Conservation (phyloP, 805 yeast species). For the Wickerhamiella azyma region DNA sequence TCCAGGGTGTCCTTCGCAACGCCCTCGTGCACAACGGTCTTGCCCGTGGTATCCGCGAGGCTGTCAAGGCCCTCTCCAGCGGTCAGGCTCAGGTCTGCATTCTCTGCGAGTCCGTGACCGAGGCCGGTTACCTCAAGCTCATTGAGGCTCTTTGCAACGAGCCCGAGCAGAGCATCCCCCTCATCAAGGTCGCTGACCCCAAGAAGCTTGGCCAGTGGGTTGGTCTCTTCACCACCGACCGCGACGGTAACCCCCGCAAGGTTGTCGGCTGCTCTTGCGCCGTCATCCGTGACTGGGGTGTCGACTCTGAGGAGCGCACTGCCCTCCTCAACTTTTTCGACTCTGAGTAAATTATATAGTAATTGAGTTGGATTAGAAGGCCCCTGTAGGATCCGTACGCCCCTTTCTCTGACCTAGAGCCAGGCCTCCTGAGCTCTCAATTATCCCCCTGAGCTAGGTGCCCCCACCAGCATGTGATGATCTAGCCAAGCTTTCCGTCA, state of each 20-base stretch:
- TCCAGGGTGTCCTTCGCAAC: slow-evolving; percentile 95
- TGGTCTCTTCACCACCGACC: slow-evolving; percentile 98
- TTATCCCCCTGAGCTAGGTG: no score
- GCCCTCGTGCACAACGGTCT: slow-evolving; percentile 90
- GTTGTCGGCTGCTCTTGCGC: slow-evolving; percentile 99
- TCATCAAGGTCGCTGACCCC: slow-evolving; percentile 98
- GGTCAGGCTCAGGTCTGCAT: slow-evolving; percentile 97
- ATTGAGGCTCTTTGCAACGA: slow-evolving; percentile 99
- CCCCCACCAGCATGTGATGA: no score
- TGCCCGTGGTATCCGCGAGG: slow-evolving; percentile 99
- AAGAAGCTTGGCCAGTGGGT: slow-evolving; percentile 99
- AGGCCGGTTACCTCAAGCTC: slow-evolving; percentile 89
- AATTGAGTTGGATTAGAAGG: background rate
- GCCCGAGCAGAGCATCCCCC: slow-evolving; percentile 90
- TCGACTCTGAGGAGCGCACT: slow-evolving; percentile 93
- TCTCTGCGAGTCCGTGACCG: slow-evolving; percentile 96
- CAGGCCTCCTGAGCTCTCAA: no score
- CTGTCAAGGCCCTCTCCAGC: slow-evolving; percentile 95
- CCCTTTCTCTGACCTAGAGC: no score
- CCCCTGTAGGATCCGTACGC: no score
- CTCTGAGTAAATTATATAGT: slow-evolving; percentile 43
- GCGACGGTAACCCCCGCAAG: slow-evolving; percentile 99
- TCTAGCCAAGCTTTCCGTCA: background rate
- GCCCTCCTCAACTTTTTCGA: slow-evolving; percentile 92
- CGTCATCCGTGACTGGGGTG: slow-evolving; percentile 99